These are phyloP conservation scores for Monosporozyma yasuniensis DNA, from an alignment of 805 yeast species.

Conservation along the genomic window DNA sequence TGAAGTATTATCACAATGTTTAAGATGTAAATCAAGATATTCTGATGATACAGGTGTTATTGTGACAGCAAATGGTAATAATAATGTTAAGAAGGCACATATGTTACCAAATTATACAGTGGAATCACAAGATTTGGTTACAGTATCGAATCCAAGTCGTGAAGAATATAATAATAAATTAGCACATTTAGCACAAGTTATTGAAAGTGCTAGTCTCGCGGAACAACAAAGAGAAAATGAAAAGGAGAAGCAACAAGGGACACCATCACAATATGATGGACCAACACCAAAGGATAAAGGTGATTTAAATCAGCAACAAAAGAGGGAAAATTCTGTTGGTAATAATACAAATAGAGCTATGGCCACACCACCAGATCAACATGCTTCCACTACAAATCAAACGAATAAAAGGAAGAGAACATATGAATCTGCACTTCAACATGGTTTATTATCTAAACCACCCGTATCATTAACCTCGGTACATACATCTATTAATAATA, in stretches of 20 bases:
- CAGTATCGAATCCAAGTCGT: not conserved
- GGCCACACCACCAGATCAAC: not conserved
- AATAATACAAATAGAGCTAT: too few relatives aligned
- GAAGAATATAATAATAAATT: not conserved
- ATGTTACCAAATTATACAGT: slow-evolving; percentile 16
- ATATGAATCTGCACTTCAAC: not conserved
- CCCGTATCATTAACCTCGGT: not conserved
- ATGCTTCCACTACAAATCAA: not conserved
- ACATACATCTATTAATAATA: not conserved
- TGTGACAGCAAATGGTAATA: slow-evolving; percentile 14
- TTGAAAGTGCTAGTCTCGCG: not conserved
- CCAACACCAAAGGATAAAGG: not conserved
- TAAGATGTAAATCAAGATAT: slow-evolving; percentile 52
- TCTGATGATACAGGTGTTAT: slow-evolving; percentile 28
- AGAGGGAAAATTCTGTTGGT: not conserved
- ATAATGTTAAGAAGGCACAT: slow-evolving; percentile 19
- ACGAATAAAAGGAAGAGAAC: not conserved
- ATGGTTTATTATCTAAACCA: not conserved
- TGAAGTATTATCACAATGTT: slow-evolving; percentile 66
- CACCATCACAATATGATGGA: not conserved
- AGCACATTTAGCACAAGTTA: not conserved
- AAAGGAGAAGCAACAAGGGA: not conserved
- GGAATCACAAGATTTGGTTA: slow-evolving; percentile 4
- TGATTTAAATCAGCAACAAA: not conserved
- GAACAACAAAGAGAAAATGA: not conserved